Base-by-base conservation (phyloP, 2,329 filamentous ascomycete species). In the Diaporthe humulicola region DNA sequence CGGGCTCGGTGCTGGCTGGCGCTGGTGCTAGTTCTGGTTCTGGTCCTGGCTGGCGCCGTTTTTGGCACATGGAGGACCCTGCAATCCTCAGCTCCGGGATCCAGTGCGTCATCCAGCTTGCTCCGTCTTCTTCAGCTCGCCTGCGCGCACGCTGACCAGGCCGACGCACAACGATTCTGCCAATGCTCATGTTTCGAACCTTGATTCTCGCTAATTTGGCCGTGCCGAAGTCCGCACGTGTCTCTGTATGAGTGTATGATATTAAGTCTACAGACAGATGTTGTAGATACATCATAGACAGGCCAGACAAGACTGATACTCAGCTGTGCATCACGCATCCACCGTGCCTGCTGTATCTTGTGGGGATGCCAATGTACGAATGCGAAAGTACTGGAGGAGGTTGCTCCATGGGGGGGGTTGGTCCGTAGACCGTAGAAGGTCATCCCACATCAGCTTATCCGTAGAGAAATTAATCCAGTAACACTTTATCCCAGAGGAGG, bases 81-180 rank as follows among this genome's bases (percentile, higher is more conserved):
- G 61, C 28, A 67, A 25, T 10, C 30, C 42, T 52, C 61, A 67
- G 64, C 64, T 38, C 45, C 33, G 48, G 64, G 30, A 54, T 69
- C 64, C 48, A 40, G 45, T 69, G 64, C 48, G 48, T 69, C 64
- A 69, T 69, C 64, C 45, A 69, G 45, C 30, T 9, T 15, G 48
- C 64, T 25, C 61, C 48, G 52, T 30, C 15, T 52, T 52, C 60
- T 38, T 38, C 45, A 38, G 45, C 64, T 19, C 61, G 45, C 45
- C 30, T 33, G 30, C 45, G 30, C 30, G 28, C 22, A 36, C 22
- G 25, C 33, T 52, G 17, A 48, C 14, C 64, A 19, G 10, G 12
- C 42, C 61, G 42, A 33, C 6, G 14, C 19, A 36, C 61, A 22
- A 38, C 40, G 15, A 4, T 17, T 50, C 60, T 66, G 42, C 60